Conservation (phyloP, 805 yeast species). For the Wickerhamomyces mucosus region DNA sequence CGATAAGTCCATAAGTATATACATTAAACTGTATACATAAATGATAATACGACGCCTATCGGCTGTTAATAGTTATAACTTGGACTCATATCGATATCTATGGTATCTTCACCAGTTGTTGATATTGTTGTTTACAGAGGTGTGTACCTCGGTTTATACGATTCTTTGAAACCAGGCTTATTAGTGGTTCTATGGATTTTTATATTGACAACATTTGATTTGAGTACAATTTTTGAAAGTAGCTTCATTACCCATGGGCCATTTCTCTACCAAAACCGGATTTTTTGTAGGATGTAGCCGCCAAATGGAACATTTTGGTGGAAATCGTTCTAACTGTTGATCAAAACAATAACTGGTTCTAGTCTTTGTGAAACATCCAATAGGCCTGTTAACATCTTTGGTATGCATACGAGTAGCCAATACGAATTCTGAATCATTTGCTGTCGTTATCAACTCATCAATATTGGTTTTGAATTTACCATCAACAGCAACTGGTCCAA, state of each 20-base stretch:
- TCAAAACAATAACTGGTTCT: conserved; percentile 57
- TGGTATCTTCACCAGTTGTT: conserved; percentile 91
- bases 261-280: conserved; percentile 68
- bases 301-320: conserved; percentile 62
- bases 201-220: conserved; percentile 55
- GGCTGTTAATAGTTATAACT: no score
- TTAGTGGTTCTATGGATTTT: conserved; percentile 50
- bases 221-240: conserved; percentile 57
- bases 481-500: conserved; percentile 58
- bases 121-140: conserved; percentile 99
- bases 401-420: conserved; percentile 64
- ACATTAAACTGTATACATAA: no score
- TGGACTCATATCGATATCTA: no score
- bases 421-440: conserved; percentile 53
- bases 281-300: conserved; percentile 56
- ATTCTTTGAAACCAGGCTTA: conserved; percentile 91
- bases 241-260: conserved; percentile 60
- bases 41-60: no score
- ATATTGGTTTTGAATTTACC: conserved; percentile 42
- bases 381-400: conserved; percentile 41
- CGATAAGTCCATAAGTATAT: no score
- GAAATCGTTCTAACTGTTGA: conserved; percentile 62
- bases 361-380: conserved; percentile 43
- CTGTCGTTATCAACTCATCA: conserved; percentile 45
- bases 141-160: conserved; percentile 96